Evolutionary conservation across 768 basidiomycete species (phyloP), one percentile per base, ranked within the genome.

Genomic region (Mycena chlorophos): DNA sequence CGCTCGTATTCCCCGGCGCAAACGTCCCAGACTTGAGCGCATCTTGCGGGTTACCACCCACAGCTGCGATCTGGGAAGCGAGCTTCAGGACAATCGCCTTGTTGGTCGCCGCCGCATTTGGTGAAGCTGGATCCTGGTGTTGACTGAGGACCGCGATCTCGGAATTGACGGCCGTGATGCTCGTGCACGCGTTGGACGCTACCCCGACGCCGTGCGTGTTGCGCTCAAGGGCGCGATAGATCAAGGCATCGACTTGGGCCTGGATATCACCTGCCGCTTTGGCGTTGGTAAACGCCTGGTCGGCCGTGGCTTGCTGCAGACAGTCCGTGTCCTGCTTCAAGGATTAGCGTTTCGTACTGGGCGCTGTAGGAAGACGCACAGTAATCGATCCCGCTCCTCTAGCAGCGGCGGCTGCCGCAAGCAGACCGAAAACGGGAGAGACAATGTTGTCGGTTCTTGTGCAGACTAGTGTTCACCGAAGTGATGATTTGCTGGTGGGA

Each of bases 221-320:
- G 20, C 85, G 77, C 72, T 88, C 86, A 27, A 89, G 68, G 5
- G 86, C 84, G 48, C 84, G 78, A 71, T 72, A 88, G 57, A 83
- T 80, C 61, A 89, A 66, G 3, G 86, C 85, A 55, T 73, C 75
- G 28, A 81, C 78, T 73, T 78, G 76, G 25, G 82, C 84, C 26
- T 77, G 69, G 42, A 86, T 71, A 64, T 86, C 78, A 16, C 78
- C 77, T 2, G 77, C 78, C 14, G 82, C 81, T 67, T 88, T 88
- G 39, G 86, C 85, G 65, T 88, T 88, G 30, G 84, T 85, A 73
- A 88, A 89, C 0, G 86, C 86, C 65, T 82, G 84, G 63, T 86
- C 84, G 45, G 84, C 84, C 4, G 77, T 80, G 1, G 81, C 82
- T 72, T 85, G 83, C 64, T 87, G 85, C 19, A 88, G 74, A 66